These are phyloP conservation scores for Auriculariales sp. DNA, from an alignment of 768 basidiomycete genomes.

Conservation along the genomic window DNA sequence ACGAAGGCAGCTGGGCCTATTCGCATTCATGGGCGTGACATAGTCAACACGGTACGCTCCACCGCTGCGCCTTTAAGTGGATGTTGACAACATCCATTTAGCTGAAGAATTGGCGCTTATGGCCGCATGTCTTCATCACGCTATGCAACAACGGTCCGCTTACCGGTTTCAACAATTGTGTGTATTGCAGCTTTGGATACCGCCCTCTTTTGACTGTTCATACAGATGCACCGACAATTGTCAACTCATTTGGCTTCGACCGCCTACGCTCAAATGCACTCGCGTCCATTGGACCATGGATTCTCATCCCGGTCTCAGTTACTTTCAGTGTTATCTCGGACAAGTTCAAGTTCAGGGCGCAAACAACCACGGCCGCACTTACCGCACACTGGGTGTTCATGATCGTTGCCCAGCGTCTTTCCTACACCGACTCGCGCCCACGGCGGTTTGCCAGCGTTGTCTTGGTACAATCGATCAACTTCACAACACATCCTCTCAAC, in stretches of 20 bases:
- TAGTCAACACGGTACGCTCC: neutral
- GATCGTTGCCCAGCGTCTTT: neutral
- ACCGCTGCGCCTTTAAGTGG: neutral
- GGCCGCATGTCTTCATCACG: neutral
- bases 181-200: accelerated
- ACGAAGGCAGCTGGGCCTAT: neutral
- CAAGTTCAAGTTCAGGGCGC: neutral
- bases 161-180: neutral
- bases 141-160: neutral
- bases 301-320: neutral
- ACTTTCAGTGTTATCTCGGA: neutral
- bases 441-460: neutral
- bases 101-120: neutral
- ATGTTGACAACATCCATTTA: neutral
- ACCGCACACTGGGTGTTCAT: neutral
- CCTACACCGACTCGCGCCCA: neutral
- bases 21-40: neutral
- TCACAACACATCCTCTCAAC: neutral
- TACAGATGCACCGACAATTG: neutral
- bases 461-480: neutral
- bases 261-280: neutral
- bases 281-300: neutral
- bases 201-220: neutral
- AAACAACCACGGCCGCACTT: neutral
- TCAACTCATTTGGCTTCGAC: neutral